Evolutionary conservation across 140 eudicot genomes (phyloP).

Genomic region (Stevia rebaudiana): DNA sequence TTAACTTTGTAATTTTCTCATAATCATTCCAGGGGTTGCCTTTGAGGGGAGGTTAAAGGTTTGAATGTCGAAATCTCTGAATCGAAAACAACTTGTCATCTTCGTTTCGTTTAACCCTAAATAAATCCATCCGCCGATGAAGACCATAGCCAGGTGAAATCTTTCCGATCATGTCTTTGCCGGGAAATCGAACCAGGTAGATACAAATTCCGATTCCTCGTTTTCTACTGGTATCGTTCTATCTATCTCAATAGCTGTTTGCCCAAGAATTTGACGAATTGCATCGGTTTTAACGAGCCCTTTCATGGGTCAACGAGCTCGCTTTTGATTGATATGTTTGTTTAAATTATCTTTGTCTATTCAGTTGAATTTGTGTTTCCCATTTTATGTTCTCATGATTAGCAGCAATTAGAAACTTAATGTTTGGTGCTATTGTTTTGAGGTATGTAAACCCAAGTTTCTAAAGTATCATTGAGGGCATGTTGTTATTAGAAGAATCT

Average conservation of each 20-base stretch:
- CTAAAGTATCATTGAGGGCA: not conserved
- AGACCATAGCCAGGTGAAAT: slow-evolving; percentile 19
- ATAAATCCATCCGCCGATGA: slow-evolving; percentile 20
- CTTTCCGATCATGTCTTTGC: slow-evolving; percentile 26
- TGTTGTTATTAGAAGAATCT: not conserved
- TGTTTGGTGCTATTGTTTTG: slow-evolving; percentile 6
- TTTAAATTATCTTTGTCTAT: not conserved
- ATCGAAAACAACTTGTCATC: slow-evolving; percentile 23
- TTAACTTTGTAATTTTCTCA: slow-evolving; percentile 12
- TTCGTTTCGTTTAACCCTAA: slow-evolving; percentile 27
- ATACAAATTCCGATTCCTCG: slow-evolving; percentile 2
- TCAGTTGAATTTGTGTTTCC: too few relatives aligned
- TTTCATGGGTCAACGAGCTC: not conserved
- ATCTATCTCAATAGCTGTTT: slow-evolving; percentile 11
- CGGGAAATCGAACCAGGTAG: slow-evolving; percentile 39
- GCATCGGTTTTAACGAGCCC: not conserved
- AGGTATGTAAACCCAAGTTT: slow-evolving; percentile 22
- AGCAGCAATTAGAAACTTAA: slow-evolving; percentile 23
- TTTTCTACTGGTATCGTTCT: not conserved
- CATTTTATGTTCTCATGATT: not conserved
- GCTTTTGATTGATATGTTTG: slow-evolving; percentile 3
- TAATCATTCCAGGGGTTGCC: slow-evolving; percentile 28
- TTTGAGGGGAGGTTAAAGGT: slow-evolving; percentile 31
- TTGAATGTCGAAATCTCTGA: slow-evolving; percentile 19
- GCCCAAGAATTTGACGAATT: slow-evolving; percentile 10